phyloP scores from a whole-genome alignment of 805 yeast genomes.

The Saturnispora sekii region DNA sequence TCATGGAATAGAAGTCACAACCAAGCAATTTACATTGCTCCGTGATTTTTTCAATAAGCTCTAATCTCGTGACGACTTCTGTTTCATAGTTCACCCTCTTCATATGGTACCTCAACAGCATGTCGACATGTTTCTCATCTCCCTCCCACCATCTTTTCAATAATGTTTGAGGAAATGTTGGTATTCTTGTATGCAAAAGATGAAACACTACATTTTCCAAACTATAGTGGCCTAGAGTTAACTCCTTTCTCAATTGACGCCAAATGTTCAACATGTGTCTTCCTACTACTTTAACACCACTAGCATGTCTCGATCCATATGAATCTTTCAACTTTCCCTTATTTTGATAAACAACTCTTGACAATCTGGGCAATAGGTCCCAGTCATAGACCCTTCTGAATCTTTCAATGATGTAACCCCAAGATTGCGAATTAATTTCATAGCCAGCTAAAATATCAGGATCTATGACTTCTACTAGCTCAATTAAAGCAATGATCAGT shows the following conservation, averaged over 20 bases:
- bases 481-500: conserved; percentile 46
- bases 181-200: conserved; percentile 55
- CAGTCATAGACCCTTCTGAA: conserved; percentile 34
- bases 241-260: conserved; percentile 59
- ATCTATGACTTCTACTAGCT: conserved; percentile 52
- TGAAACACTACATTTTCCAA: conserved; percentile 70
- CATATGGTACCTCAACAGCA: conserved; percentile 38
- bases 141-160: conserved; percentile 39
- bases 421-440: conserved; percentile 69
- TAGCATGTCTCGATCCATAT: conserved; percentile 78
- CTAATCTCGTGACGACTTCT: conserved; percentile 48
- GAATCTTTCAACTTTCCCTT: conserved; percentile 50
- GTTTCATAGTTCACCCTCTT: conserved; percentile 35
- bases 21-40: conserved; percentile 86
- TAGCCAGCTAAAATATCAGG: conserved; percentile 86
- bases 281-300: conserved; percentile 62
- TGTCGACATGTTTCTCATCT: conserved; percentile 18
- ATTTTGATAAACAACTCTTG: conserved; percentile 45
- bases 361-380: conserved; percentile 48
- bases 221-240: conserved; percentile 57
- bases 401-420: conserved; percentile 85
- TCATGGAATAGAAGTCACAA: conserved; percentile 79
- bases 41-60: conserved; percentile 56
- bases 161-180: conserved; percentile 42
- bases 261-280: conserved; percentile 80